phyloP scores from a whole-genome alignment of 2,329 filamentous ascomycete genomes.

The Sclerotiophoma versabilis region DNA sequence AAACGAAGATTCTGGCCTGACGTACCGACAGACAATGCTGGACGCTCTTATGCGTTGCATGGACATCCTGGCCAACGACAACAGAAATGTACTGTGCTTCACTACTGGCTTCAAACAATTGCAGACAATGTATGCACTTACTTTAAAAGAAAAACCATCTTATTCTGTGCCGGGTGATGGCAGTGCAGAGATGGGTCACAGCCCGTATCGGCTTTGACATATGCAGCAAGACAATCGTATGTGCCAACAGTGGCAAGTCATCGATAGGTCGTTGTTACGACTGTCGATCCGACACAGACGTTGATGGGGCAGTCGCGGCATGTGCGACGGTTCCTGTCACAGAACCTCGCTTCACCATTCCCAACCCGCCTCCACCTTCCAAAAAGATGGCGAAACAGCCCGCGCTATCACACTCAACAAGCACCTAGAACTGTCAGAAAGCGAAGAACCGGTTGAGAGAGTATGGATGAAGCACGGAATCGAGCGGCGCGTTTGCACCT shows the following conservation, averaged over 20 bases:
- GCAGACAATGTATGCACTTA: slow-evolving; percentile 13
- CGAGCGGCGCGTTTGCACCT: slow-evolving; percentile 8
- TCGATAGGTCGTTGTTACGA: neutral
- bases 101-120: slow-evolving; percentile 22
- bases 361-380: slow-evolving; percentile 3
- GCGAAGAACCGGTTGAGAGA: neutral
- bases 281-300: neutral
- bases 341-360: slow-evolving; percentile 9
- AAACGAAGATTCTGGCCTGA: slow-evolving; percentile 4
- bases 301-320: slow-evolving; percentile 3
- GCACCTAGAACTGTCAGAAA: neutral
- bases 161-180: neutral
- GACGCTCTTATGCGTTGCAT: slow-evolving; percentile 23
- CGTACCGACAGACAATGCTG: slow-evolving; percentile 24
- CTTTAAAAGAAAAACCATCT: neutral
- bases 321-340: slow-evolving; percentile 2
- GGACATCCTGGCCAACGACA: slow-evolving; percentile 24
- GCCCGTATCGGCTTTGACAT: neutral
- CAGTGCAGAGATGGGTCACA: neutral
- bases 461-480: slow-evolving; percentile 8
- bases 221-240: neutral
- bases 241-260: neutral
- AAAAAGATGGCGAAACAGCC: neutral
- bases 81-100: slow-evolving; percentile 24
- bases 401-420: neutral